Evolutionary conservation across 139 green algal genomes (phyloP).

Genomic region (Marvania coccoides): DNA sequence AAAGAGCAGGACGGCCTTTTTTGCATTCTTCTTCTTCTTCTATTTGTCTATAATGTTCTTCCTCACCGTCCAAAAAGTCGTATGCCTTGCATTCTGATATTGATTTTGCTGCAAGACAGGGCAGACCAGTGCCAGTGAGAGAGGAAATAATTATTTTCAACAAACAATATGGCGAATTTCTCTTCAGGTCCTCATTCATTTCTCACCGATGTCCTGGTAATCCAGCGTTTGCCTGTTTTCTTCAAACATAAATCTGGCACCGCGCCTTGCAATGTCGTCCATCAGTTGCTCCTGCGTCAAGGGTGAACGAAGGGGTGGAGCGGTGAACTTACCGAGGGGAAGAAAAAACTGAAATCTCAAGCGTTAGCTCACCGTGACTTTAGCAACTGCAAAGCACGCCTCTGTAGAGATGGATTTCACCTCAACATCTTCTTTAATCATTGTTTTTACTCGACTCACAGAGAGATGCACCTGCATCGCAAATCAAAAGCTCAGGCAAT

Average conservation of each 20-base stretch:
- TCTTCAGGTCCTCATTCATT: not conserved
- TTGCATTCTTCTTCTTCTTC: not conserved
- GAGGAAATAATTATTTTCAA: not conserved
- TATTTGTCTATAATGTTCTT: not conserved
- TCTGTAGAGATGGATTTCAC: constrained; percentile 21
- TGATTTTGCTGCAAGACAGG: not conserved
- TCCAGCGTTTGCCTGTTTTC: not conserved
- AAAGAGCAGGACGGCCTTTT: not conserved
- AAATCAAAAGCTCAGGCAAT: not conserved
- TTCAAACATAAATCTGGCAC: not conserved
- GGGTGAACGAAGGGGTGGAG: not conserved
- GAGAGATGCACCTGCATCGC: not conserved
- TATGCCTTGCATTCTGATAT: not conserved
- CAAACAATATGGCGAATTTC: not conserved
- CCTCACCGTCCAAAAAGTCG: constrained; percentile 6
- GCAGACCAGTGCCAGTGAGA: not conserved
- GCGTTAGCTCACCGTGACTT: constrained; percentile 3
- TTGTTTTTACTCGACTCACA: constrained; percentile 5
- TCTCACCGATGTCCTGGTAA: constrained; percentile 7
- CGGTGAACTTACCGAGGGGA: not conserved
- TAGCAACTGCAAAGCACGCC: constrained; percentile 22
- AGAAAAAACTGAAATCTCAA: not conserved
- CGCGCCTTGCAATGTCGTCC: not conserved
- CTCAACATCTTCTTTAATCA: constrained; percentile 13
- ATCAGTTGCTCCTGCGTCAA: constrained; percentile 3